A percentile compares a stretch with the other conserved stretches of the same genome.
Conservation (phyloP, 2,329 filamentous ascomycete species). For the Ascochyta fabae region DNA sequence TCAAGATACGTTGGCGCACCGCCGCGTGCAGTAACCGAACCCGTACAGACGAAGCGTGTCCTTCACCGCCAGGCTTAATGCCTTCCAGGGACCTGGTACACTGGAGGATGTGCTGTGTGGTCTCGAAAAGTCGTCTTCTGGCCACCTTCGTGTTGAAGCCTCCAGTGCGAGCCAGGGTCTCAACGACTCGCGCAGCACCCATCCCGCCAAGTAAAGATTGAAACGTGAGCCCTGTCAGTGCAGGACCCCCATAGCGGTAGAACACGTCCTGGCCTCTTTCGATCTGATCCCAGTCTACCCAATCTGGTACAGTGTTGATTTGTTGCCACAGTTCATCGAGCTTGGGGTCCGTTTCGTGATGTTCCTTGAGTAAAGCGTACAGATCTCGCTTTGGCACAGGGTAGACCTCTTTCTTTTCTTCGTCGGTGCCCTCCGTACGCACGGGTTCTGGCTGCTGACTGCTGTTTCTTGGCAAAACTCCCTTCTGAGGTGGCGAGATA, state of each 20-base stretch:
- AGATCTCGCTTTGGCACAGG: conserved; percentile 61
- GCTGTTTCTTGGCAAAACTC: conserved; percentile 49
- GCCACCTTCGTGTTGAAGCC: conserved; percentile 74
- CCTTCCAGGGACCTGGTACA: conserved; percentile 69
- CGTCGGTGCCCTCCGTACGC: conserved; percentile 35
- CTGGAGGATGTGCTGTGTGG: conserved; percentile 76
- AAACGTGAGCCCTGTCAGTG: conserved; percentile 68
- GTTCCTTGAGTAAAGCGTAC: conserved; percentile 66
- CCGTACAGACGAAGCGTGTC: conserved; percentile 68
- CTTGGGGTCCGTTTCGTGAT: conserved; percentile 63
- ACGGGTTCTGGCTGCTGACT: conserved; percentile 35
- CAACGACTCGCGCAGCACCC: conserved; percentile 74
- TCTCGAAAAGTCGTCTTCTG: conserved; percentile 71
- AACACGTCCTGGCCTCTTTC: conserved; percentile 76
- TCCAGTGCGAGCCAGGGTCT: conserved; percentile 75
- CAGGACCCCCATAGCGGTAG: conserved; percentile 75
- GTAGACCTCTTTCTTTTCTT: conserved; percentile 43
- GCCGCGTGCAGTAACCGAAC: conserved; percentile 73
- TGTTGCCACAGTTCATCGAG: conserved; percentile 68
- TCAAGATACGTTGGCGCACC: conserved; percentile 69
- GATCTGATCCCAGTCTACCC: conserved; percentile 82
- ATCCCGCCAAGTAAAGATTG: conserved; percentile 73
- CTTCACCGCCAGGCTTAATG: conserved; percentile 72
- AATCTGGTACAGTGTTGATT: conserved; percentile 70
- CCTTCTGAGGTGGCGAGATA: conserved; percentile 59